Base-by-base conservation (phyloP, 352 stramenopile species). In the Globisporangium polare region DNA sequence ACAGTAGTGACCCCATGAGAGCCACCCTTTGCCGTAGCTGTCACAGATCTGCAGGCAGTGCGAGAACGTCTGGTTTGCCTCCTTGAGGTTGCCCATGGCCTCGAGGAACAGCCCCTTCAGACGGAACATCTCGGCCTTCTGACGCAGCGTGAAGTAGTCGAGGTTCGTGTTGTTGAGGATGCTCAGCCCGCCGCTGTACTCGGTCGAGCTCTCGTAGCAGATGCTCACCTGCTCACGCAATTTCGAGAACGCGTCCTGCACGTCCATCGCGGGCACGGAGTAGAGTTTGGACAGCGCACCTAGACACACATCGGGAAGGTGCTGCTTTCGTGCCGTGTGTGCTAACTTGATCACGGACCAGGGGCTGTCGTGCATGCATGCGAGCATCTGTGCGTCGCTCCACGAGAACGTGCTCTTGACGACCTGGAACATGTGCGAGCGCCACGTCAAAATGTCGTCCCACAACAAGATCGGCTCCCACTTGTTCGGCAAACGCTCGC, bases 151-250 rank as follows among this genome's bases (percentile, higher is more conserved):
- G 64, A 98, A 98, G 63, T 96, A 96, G 67, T 97, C 90, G 22
- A 98, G 69, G 54, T 98, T 97, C 31, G 89, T 97, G 57, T 95
- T 97, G 71, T 97, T 96, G 50, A 98, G 74, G 54, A 98, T 95
- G 53, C 86, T 92, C 49, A 98, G 59, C 13, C 92, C 93, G 5
- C 86, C 89, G 1, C 80, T 79, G 69, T 94, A 93, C 62, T 97
- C 86, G 13, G 75, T 92, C 33, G 87, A 84, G 64, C 83, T 95
- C 62, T 96, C 86, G 61, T 93, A 92, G 72, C 90, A 98, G 64
- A 97, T 94, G 54, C 92, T 91, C 12, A 98, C 88, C 80, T 98
- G 91, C 60, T 98, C 90, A 9, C 90, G 80, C 2, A 97, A 77
- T 66, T 98, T 98, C 29, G 81, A 87, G 58, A 97, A 98, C 17